Evolutionary conservation across 768 basidiomycete genomes (phyloP), one percentile per base, ranked within the genome.

Genomic region (Termitomyces eurrhizus): DNA sequence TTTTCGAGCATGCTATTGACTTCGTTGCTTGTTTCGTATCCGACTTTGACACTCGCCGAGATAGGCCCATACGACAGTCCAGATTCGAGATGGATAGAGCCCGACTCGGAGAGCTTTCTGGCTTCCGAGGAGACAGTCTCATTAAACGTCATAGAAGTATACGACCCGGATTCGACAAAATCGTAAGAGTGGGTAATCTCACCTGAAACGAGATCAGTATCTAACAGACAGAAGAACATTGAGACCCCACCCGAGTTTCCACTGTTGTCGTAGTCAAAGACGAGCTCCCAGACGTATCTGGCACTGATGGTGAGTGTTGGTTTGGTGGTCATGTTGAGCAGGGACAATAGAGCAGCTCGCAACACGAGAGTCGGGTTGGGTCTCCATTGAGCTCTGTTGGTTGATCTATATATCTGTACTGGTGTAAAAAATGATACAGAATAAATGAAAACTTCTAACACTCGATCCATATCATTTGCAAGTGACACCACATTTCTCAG

Each of bases 11-110:
- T 42, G 3, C 4, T 54, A 12, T 29, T 29, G 53, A 54, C 18
- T 42, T 52, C 52, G 14, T 7, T 26, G 36, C 52, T 59, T 18
- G 35, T 35, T 45, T 21, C 26, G 14, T 44, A 37, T 36, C 52
- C 58, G 7, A 4, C 35, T 36, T 29, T 7, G 7, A 52, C 13
- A n/a, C 21, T 56, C 33, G 48, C 54, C 21, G 48, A 51, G 33
- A 52, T 33, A 7, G 60, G 60, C 5, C 60, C 55, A 45, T 61
- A 61, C n/a, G 60, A 61, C 18, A 48, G 55, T 12, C 51, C 51
- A 52, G 13, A 36, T 37, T 52, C 35, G 3, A 61, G 24, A 7
- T 60, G 26, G 14, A 56, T 51, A 4, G 21, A 24, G 12, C 48
- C 37, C 24, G 53, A 36, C 36, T 60, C 46, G 6, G 48, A 42